Base-by-base conservation (phyloP, 805 yeast genomes). In the Candida nitratophila region DNA sequence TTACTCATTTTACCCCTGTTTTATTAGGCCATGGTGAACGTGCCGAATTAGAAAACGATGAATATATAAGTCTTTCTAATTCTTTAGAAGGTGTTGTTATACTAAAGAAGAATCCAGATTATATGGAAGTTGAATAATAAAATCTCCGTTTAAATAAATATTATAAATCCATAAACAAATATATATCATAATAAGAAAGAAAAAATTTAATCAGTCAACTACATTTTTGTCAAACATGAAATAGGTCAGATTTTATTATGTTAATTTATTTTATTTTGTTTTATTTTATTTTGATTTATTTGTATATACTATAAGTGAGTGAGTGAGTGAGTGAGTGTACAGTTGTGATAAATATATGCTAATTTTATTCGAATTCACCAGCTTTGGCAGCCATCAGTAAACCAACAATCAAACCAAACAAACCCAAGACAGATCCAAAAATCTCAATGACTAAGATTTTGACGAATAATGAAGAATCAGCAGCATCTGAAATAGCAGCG, bases 401-500 rank as follows among this genome's bases (percentile, higher is more conserved):
- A 40, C 99, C 99, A 43, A 93, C 96, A 69, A 93, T 93, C 54
- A 93, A 81, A 29, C 98, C 99, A 62, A 93, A 86, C 53, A 93
- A 79, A 39, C 99, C 99, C 62, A 93, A 74, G 32, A 93, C 96
- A 20, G 96, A 85, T 31, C 99, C 99, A 60, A 93, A 93, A 72
- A 93, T 93, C 74, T 93, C 99, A 56, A 93, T 84, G 50, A 93
- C 99, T 59, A 93, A 78, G 47, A 93, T 93, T 69, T 93, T 93
- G 50, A 93, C 99, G 57, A 93, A 93, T 52, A 93, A 72, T 4
- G 96, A 77, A 21, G 96, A 81, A 69, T 93, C 97, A 11, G 99
- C 97, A 27, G 99, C 99, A 68, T 93, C 99, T 37, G 95, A 80
- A 49, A 93, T 79, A 35, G 99, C 99, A 31, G 98, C 99, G n/a